phyloP scores from a whole-genome alignment of 306 rosid genomes.

The Lagenaria siceraria region DNA sequence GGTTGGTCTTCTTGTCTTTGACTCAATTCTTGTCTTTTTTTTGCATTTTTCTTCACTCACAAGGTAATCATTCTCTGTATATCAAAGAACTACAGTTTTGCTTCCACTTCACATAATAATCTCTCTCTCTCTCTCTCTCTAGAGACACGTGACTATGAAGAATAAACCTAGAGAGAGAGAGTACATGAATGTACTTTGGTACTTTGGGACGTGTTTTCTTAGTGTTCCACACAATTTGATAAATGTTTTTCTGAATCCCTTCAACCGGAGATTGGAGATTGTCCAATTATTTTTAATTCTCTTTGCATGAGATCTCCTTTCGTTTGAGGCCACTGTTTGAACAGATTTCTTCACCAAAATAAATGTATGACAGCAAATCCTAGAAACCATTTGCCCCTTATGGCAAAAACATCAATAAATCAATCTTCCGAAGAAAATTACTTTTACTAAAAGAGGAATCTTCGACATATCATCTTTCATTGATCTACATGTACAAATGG shows the following conservation, averaged over 20 bases:
- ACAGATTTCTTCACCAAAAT: not conserved
- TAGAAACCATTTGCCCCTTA: not conserved
- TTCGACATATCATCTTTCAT: not conserved
- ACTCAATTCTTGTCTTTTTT: conserved; percentile 67
- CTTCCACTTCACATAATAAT: conserved; percentile 71
- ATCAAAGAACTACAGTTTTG: conserved; percentile 29
- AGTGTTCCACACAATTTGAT: not conserved
- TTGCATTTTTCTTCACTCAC: conserved; percentile 85
- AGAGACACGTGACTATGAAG: conserved; percentile 37
- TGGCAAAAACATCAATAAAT: not conserved
- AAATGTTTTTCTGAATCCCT: conserved; percentile 5
- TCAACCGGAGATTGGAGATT: not conserved
- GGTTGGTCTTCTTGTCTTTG: conserved; percentile 78
- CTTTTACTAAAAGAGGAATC: not conserved
- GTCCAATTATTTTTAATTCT: not conserved
- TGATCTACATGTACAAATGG: not conserved
- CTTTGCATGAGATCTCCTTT: not conserved
- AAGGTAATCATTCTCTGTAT: conserved; percentile 58
- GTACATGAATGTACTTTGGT: conserved; percentile 15
- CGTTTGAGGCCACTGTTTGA: not conserved
- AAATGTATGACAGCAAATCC: not conserved
- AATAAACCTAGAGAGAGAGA: conserved; percentile 20
- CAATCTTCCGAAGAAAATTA: not conserved
- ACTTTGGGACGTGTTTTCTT: not conserved
- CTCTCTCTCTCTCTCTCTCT: conserved; percentile 16